These are phyloP conservation scores for Ilyonectria sp. DNA, from an alignment of 2,329 filamentous ascomycete species.

Conservation along the genomic window DNA sequence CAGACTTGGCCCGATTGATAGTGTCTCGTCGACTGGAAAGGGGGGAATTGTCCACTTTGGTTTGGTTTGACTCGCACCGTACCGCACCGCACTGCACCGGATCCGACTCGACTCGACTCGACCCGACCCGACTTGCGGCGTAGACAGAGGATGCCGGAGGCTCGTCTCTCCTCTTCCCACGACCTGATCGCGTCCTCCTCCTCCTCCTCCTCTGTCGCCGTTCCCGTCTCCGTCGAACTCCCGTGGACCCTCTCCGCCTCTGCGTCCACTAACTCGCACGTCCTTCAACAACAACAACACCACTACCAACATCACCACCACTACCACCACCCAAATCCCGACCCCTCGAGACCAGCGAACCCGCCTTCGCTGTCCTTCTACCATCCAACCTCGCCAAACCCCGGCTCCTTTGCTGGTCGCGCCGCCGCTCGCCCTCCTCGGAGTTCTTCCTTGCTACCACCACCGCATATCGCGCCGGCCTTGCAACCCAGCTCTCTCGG, in stretches of 20 bases:
- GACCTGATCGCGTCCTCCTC: slow-evolving; percentile 41
- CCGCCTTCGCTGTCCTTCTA: slow-evolving; percentile 33
- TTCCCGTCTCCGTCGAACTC: slow-evolving; percentile 42
- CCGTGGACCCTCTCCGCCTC: slow-evolving; percentile 41
- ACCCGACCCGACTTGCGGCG: slow-evolving; percentile 36
- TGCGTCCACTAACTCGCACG: slow-evolving; percentile 40
- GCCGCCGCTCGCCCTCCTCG: slow-evolving; percentile 56
- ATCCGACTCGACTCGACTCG: slow-evolving; percentile 39
- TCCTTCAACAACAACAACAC: slow-evolving; percentile 33
- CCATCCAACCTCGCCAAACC: slow-evolving; percentile 33
- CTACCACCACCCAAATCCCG: slow-evolving; percentile 26
- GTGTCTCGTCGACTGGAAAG: slow-evolving; percentile 40
- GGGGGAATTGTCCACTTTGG: slow-evolving; percentile 46
- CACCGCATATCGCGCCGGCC: slow-evolving; percentile 51
- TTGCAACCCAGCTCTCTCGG: slow-evolving; percentile 36
- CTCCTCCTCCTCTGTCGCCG: slow-evolving; percentile 40
- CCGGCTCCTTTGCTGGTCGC: slow-evolving; percentile 47
- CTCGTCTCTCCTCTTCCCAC: slow-evolving; percentile 42
- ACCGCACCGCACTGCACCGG: slow-evolving; percentile 33
- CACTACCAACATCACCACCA: slow-evolving; percentile 25
- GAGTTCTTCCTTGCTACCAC: slow-evolving; percentile 62
- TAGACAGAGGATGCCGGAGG: slow-evolving; percentile 48
- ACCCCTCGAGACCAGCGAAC: slow-evolving; percentile 37
- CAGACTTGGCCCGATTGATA: slow-evolving; percentile 37
- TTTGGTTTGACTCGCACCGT: slow-evolving; percentile 37